A percentile compares a stretch with the other conserved stretches of the same genome.
Conservation (phyloP, 768 basidiomycete species). For the Thelephora ganbajun region DNA sequence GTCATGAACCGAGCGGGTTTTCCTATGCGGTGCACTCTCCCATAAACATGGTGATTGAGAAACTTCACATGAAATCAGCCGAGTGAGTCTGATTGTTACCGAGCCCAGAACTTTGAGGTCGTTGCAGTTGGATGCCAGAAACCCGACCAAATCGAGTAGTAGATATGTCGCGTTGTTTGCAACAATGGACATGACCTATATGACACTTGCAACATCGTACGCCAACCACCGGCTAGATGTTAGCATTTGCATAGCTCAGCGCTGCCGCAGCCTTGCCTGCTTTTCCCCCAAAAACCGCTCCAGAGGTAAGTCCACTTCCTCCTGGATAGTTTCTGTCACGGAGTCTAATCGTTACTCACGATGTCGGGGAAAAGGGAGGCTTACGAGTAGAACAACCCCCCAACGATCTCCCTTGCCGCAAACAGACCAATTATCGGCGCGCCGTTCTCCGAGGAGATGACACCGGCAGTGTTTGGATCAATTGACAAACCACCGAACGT, state of each 20-base stretch:
- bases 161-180: too few species aligned
- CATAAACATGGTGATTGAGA: too few species aligned
- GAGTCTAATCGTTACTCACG: background rate
- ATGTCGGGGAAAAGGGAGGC: background rate
- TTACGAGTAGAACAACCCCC: slow-evolving; percentile 36
- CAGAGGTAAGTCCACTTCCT: slow-evolving; percentile 50
- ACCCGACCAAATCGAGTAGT: too few species aligned
- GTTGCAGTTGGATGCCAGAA: too few species aligned
- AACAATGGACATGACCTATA: too few species aligned
- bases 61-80: too few species aligned
- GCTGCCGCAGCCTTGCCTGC: slow-evolving; percentile 34
- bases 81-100: too few species aligned
- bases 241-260: slow-evolving; percentile 1
- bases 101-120: too few species aligned
- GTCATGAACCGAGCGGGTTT: too few species aligned
- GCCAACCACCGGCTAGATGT: too few species aligned
- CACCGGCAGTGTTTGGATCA: slow-evolving; percentile 37
- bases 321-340: slow-evolving; percentile 45
- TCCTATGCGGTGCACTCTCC: too few species aligned
- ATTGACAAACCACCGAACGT: slow-evolving; percentile 59
- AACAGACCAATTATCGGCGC: slow-evolving; percentile 38
- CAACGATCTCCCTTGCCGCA: slow-evolving; percentile 58
- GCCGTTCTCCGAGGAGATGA: slow-evolving; percentile 28
- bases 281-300: slow-evolving; percentile 50
- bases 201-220: too few species aligned